Evolutionary conservation across 305 asterid genomes (phyloP), one percentile per base, ranked within the genome.

Genomic region (Solanum hybrid): DNA sequence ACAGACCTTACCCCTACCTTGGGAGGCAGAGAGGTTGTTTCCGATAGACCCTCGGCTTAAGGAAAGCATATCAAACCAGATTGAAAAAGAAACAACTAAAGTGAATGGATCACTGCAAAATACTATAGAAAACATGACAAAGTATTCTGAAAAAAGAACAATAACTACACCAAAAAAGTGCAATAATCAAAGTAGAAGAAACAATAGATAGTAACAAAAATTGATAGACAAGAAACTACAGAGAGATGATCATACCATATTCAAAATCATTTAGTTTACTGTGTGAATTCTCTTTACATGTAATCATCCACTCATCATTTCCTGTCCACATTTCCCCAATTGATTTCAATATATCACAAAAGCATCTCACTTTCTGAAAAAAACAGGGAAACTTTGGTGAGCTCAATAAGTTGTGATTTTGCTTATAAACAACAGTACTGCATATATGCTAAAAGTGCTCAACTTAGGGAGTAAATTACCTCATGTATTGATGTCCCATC

Each of bases 321-420:
- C 91, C 85, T 29, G 97, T 96, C 99, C 98, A 96, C 3, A 91
- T 89, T 88, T 95, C 93, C 90, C 98, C 99, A n/a, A 97, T 93
- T 84, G 95, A 93, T 93, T 93, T 93, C 70, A 97, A 88, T 90
- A 94, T 90, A 90, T 92, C 92, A 87, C 99, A 97, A 41, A 97
- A 93, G 79, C 92, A 87, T 34, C 89, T 92, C 33, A 96, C 93
- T 91, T 93, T 93, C 99, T 97, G 96, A 12, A 27, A 38, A 31
- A 39, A 70, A 6, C 4, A 57, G 20, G 10, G 24, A 51, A 26
- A 65, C 3, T 38, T 68, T 36, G n/a, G 90, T 79, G 32, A 87
- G 86, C 86, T 51, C 36, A 79, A 33, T 31, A 45, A 81, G 72
- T 84, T 51, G 39, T 41, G 86, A n/a, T 78, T 89, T 65, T 61